Conservation (phyloP, 1,284 basidiomycete species). For the Puccinia polysora region DNA sequence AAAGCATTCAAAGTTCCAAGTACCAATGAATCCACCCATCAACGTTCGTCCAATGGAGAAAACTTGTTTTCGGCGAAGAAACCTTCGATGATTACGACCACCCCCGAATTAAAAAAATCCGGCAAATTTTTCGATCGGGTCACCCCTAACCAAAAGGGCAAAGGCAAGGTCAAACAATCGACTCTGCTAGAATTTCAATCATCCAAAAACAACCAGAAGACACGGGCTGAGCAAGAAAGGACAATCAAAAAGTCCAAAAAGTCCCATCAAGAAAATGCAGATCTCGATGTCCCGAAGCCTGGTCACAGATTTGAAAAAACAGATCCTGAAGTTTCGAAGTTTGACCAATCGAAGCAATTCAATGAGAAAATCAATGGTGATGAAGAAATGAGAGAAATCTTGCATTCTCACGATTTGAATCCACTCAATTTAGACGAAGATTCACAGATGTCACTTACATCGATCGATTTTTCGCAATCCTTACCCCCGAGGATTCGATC, state of each 20-base stretch:
- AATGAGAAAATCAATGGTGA: not conserved
- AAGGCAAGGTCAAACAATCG: constrained; percentile 11
- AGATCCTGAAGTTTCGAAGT: not conserved
- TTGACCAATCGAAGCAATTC: not conserved
- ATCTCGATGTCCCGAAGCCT: not conserved
- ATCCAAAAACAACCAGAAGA: not conserved
- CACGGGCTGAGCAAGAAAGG: not conserved
- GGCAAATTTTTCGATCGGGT: constrained; percentile 33
- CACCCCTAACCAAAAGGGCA: not conserved
- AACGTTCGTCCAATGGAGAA: not conserved
- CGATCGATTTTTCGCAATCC: constrained; percentile 30
- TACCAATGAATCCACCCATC: not conserved
- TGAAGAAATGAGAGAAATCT: not conserved
- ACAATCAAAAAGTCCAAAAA: constrained; percentile 18
- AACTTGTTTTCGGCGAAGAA: constrained; percentile 3
- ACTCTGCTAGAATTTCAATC: constrained; percentile 24
- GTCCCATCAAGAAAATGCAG: not conserved
- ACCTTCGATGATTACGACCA: not conserved
- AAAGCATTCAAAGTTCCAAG: not conserved
- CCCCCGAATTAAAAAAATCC: constrained; percentile 15
- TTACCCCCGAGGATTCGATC: constrained; percentile 22
- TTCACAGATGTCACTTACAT: constrained; percentile 14
- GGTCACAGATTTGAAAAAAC: not conserved
- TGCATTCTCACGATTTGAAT: not conserved
- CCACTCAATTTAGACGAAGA: not conserved